These are phyloP conservation scores for Epichloe bromicola DNA, from an alignment of 2,329 filamentous ascomycete genomes.

Conservation along the genomic window DNA sequence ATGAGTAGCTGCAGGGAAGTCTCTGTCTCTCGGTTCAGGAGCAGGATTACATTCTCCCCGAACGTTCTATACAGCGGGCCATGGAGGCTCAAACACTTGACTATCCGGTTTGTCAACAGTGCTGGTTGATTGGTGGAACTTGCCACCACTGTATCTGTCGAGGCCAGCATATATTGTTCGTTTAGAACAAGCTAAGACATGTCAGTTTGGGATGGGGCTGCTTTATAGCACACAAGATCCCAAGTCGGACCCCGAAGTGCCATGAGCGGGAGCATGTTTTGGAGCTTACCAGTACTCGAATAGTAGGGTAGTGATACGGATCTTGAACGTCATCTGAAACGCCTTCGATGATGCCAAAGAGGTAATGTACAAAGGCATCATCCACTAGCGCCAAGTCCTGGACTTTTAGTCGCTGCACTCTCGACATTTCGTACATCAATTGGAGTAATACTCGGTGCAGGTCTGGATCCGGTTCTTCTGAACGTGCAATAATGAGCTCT, in stretches of 20 bases:
- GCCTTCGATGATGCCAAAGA: conserved; percentile 80
- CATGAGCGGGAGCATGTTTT: neutral
- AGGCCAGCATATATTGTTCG: conserved; percentile 90
- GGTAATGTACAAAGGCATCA: conserved; percentile 70
- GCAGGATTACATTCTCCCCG: conserved; percentile 90
- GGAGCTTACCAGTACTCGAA: conserved; percentile 70
- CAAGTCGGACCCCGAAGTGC: neutral
- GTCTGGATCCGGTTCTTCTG: conserved; percentile 50
- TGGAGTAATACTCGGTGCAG: conserved; percentile 75
- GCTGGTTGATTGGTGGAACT: conserved; percentile 25
- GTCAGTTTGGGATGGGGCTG: conserved; percentile 9
- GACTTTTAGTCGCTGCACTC: conserved; percentile 67
- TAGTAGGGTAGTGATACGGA: conserved; percentile 91
- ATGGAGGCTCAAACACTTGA: conserved; percentile 76
- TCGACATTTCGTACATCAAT: conserved; percentile 90
- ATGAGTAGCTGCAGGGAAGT: conserved; percentile 93
- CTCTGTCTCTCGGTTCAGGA: conserved; percentile 89
- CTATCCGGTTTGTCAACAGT: conserved; percentile 76
- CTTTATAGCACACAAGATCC: neutral
- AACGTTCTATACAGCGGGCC: conserved; percentile 82
- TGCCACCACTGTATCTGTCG: conserved; percentile 36
- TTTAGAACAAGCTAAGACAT: conserved; percentile 69
- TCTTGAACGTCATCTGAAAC: conserved; percentile 78
- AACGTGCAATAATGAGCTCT: conserved; percentile 59
- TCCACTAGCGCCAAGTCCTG: conserved; percentile 66